These are phyloP conservation scores for Ormosia emarginata DNA, from an alignment of 306 rosid genomes.

Conservation along the genomic window DNA sequence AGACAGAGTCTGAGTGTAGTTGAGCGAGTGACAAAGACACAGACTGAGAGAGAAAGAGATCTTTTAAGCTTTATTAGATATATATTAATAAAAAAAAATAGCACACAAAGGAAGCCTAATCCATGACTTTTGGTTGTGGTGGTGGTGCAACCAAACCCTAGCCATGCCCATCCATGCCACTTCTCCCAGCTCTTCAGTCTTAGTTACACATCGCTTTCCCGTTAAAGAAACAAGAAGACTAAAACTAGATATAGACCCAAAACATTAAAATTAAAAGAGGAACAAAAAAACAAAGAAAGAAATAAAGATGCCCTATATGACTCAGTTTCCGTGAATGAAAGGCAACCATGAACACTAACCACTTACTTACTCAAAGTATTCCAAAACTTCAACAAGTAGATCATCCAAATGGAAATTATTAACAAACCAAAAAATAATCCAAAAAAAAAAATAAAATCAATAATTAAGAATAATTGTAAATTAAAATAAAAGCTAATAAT, in stretches of 20 bases:
- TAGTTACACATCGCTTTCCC: slow-evolving; percentile 18
- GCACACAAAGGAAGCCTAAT: slow-evolving; percentile 31
- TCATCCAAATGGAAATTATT: slow-evolving; percentile 31
- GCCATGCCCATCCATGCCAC: slow-evolving; percentile 26
- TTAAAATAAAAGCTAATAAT: slow-evolving; percentile 47
- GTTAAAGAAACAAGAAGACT: slow-evolving; percentile 3
- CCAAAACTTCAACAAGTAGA: slow-evolving; percentile 49
- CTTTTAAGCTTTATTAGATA: slow-evolving; percentile 14
- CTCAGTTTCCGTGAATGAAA: slow-evolving; percentile 90
- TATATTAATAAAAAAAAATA: neutral
- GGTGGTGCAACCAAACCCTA: slow-evolving; percentile 64
- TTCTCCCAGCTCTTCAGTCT: slow-evolving; percentile 5
- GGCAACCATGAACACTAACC: slow-evolving; percentile 79
- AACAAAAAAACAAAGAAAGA: neutral
- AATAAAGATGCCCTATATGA: slow-evolving; percentile 49
- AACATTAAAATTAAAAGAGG: neutral
- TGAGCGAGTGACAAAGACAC: slow-evolving; percentile 31
- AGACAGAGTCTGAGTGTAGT: slow-evolving; percentile 18
- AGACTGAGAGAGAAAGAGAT: slow-evolving; percentile 14
- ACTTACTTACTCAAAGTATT: slow-evolving; percentile 88
- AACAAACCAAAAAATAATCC: slow-evolving; percentile 21
- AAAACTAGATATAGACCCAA: neutral
- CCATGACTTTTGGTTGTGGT: slow-evolving; percentile 66
- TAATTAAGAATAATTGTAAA: slow-evolving; percentile 33
- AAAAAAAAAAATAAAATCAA: slow-evolving; percentile 50